These are phyloP conservation scores for Phlyctochytrium planicorne DNA, from an alignment of 192 early-diverging fungal species.

Conservation along the genomic window DNA sequence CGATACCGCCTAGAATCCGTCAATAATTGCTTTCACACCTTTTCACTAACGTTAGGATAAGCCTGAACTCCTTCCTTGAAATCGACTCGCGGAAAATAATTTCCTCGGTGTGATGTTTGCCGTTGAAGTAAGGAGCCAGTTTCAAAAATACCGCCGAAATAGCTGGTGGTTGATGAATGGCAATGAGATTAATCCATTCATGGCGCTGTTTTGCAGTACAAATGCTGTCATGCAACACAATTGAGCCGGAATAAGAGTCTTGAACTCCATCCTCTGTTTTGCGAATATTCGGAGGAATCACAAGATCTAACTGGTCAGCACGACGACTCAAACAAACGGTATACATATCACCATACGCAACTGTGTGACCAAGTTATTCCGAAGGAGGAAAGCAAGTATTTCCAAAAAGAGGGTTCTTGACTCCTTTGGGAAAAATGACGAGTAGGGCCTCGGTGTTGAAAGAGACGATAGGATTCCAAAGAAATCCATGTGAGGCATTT, in stretches of 20 bases:
- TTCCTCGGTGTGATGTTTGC: slow-evolving; percentile 75
- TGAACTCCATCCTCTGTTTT: too few species aligned
- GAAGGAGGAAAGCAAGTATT: slow-evolving; percentile 75
- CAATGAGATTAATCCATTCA: slow-evolving; percentile 51
- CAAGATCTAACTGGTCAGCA: too few species aligned
- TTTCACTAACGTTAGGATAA: slow-evolving; percentile 29
- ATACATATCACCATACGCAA: slow-evolving; percentile 66
- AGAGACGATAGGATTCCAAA: slow-evolving; percentile 56
- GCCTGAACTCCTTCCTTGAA: slow-evolving; percentile 39
- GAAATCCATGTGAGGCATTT: slow-evolving; percentile 59
- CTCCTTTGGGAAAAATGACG: slow-evolving; percentile 60
- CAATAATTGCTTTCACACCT: not conserved
- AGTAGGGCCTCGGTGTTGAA: slow-evolving; percentile 56
- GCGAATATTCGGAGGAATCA: too few species aligned
- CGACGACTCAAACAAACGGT: not conserved
- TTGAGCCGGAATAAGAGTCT: too few species aligned
- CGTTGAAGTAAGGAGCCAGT: slow-evolving; percentile 74
- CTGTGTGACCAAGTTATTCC: slow-evolving; percentile 75
- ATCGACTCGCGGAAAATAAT: slow-evolving; percentile 69
- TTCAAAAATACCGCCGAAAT: slow-evolving; percentile 57
- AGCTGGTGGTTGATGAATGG: slow-evolving; percentile 53
- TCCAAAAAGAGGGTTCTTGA: slow-evolving; percentile 72
- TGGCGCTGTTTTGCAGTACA: slow-evolving; percentile 42
- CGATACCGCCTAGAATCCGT: slow-evolving; percentile 29
- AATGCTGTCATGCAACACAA: too few species aligned